Evolutionary conservation across 192 early-diverging fungal genomes (phyloP), one percentile per base, ranked within the genome.

Genomic region (Obelidium mucronatum): DNA sequence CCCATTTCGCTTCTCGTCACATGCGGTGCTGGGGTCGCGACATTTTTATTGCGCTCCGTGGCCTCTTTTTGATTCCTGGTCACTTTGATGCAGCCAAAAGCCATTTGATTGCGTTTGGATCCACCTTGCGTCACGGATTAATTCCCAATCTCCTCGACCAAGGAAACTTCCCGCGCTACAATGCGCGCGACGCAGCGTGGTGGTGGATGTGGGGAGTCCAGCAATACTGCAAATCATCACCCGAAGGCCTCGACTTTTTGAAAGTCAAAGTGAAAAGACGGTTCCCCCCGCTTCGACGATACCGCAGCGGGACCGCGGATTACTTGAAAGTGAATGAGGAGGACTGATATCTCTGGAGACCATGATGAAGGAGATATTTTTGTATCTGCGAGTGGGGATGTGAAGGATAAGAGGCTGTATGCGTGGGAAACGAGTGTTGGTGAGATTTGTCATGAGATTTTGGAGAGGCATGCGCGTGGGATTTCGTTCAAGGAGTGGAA

Each of bases 1-100:
- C 96, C 28, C 97, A 98, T 72, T 99, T 99, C 71, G 90, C 96
- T 3, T 91, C 91, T 8, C 85, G 90, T 52, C 92, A 97, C 68
- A 97, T 97, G 94, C 90, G 98, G 53, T 92, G 91, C 75, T 99
- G 98, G 98, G 98, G 98, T n/a, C 91, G 98, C 54, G 98, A 99
- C 85, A 92, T 97, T 37, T 96, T 98, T 78, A 96, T 99, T 69
- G 85, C 94, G 5, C 80, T 99, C 2, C 87, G 90, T 2, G 98
- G 98, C 3, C 79, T 95, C 37, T 84, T 97, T 34, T 68, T 99
- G 59, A 82, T 90, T 3, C 93, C 95, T 15, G 96, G 96, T 6
- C 88, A 95, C 64, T 94, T 82, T 75, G 85, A 92, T 24, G 96
- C 90, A 0, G 98, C 98, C 15, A 85, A 87, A 48, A 84, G 82